Base-by-base conservation (phyloP, 129 eudicot genomes). In the Flaveria robusta region DNA sequence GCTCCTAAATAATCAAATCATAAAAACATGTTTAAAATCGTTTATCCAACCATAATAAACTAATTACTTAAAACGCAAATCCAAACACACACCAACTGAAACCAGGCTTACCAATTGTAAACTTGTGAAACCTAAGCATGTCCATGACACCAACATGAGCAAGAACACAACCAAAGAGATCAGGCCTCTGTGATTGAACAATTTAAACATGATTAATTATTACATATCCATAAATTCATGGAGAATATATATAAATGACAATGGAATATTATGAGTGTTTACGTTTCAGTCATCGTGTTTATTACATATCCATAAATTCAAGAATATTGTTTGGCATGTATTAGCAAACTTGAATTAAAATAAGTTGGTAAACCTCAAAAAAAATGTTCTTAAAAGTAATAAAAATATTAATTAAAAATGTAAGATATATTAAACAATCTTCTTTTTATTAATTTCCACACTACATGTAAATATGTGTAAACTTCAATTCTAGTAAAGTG, bases 141-240 rank as follows among this genome's bases (percentile, higher is more conserved):
- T 95, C 99, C 99, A 95, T 95, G 54, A 95, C 99, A 86, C 99
- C 99, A 89, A 91, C 99, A 84, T 95, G 99, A 47, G 99, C 97
- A 77, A 95, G 96, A 39, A 97, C 96, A 72, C 99, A 95, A 29
- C 99, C 99, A 52, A 89, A 95, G 18, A 95, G 95, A 82, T 95
- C 97, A 50, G 99, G 97, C 84, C 96, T 95, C 99, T 95, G 88
- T 74, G 9, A 74, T 64, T 66, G 83, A 43, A 31, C 39, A 73
- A 62, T 18, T 27, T 5, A 47, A 62, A 37, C 5, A 13, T 63
- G 56, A 75, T 41, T 49, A 59, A 75, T 41, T 49, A 75, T 45
- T 16, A 9, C 26, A 37, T 62, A 22, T 56, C 31, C 68, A 68
- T 63, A 63, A 27, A 63, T 63, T 29, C 20, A 12, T 55, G 62